Evolutionary conservation across 176 grass and related monocot species (phyloP), one percentile per base, ranked within the genome.

Genomic region (Aegilops longissima): DNA sequence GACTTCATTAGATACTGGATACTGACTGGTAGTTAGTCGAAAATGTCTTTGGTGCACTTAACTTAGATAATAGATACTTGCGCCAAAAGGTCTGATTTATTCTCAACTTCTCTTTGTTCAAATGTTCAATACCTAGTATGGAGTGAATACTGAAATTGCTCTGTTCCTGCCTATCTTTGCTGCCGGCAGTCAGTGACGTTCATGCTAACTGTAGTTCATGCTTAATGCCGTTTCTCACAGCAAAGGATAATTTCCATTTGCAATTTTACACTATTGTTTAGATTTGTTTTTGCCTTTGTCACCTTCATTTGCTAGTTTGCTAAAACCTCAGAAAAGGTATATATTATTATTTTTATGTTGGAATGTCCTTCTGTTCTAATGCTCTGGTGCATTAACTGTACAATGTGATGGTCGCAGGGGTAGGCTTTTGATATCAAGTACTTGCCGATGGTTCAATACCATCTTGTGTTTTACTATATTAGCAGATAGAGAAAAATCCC

Each of bases 371-470:
- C 34, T 73, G 24, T 86, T 83, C 30, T 76, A 17, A 79, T 89
- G 29, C n/a, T 78, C 63, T 86, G 18, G 61, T 86, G 9, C 76
- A 83, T 90, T 90, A 61, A 93, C 61, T 88, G 58, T 61, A 87
- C 83, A 80, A 85, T 84, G 76, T 90, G 56, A 86, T 93, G 82
- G 82, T 88, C 91, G 88, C 92, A 93, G 89, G 90, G 62, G 80
- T 87, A 93, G 88, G 68, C 52, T 82, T 90, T 88, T 67, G 70
- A 70, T 86, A 80, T 80, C 31, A 45, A 85, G 56, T 89, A 78
- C 34, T 12, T 83, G 49, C 27, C 27, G 35, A 33, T 71, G 76
- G 31, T 86, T 86, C 45, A 86, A n/a, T 58, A 66, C 62, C 45
- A 42, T 45, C 27, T 68, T 36, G 29, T 39, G 10, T 83, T 88